These are phyloP conservation scores for Metschnikowia drakensbergensis DNA, from an alignment of 805 yeast species.

Conservation along the genomic window DNA sequence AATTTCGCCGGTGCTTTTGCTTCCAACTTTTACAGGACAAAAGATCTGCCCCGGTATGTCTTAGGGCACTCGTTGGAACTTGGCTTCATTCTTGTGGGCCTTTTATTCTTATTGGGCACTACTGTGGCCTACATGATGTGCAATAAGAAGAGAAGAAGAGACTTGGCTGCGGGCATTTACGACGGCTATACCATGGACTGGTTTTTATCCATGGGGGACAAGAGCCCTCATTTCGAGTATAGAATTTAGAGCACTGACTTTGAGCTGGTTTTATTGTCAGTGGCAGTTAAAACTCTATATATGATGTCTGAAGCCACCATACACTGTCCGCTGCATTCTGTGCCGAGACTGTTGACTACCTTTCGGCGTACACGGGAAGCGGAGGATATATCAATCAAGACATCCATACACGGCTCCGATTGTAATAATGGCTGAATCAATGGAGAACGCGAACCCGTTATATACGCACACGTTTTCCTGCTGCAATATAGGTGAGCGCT, in stretches of 20 bases:
- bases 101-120: constrained; percentile 19
- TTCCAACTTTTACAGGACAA: constrained; percentile 29
- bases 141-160: constrained; percentile 19
- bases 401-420: too few species aligned
- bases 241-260: constrained; percentile 5
- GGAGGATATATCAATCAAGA: too few species aligned
- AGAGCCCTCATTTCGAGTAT: constrained; percentile 38
- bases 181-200: constrained; percentile 24
- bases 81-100: constrained; percentile 31
- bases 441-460: too few species aligned
- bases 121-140: constrained; percentile 21
- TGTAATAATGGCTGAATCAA: too few species aligned
- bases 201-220: constrained; percentile 39
- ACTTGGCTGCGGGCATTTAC: constrained; percentile 23
- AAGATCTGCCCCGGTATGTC: constrained; percentile 24
- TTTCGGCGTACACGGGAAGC: too few species aligned
- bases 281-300: too few species aligned
- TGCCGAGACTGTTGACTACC: too few species aligned
- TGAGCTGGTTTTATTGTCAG: constrained; percentile 4
- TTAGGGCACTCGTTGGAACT: constrained; percentile 33
- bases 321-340: too few species aligned
- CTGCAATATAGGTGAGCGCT: too few species aligned
- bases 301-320: too few species aligned
- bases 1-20: constrained; percentile 37
- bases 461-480: too few species aligned